Evolutionary conservation across 2,329 filamentous ascomycete genomes (phyloP).

Genomic region (Sphaceloma murrayae): DNA sequence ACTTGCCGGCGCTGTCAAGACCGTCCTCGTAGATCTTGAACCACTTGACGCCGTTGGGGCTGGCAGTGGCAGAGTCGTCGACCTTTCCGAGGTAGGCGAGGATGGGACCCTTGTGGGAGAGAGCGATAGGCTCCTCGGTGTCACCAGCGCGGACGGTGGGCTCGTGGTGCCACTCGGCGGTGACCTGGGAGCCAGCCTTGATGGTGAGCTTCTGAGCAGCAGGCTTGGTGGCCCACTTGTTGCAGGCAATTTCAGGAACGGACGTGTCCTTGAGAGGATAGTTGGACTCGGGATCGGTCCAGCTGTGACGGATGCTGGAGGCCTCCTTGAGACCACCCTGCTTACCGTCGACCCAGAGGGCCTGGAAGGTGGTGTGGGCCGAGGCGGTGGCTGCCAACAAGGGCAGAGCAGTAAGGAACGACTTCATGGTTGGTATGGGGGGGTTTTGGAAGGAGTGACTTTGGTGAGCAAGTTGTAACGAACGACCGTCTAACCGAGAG

Average conservation of each 20-base stretch:
- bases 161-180: constrained; percentile 16
- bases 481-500: constrained; percentile 11
- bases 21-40: constrained; percentile 47
- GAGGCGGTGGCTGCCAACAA: constrained; percentile 4
- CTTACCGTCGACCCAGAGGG: constrained; percentile 41
- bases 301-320: constrained; percentile 37
- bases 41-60: constrained; percentile 35
- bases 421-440: constrained; percentile 10
- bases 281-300: constrained; percentile 37
- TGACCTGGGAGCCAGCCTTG: constrained; percentile 28
- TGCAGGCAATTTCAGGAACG: constrained; percentile 5
- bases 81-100: constrained; percentile 28
- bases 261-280: constrained; percentile 41
- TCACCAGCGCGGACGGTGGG: constrained; percentile 15
- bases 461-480: constrained; percentile 13
- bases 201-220: background rate
- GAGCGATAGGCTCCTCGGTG: constrained; percentile 9
- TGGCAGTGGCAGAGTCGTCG: constrained; percentile 38
- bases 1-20: constrained; percentile 36
- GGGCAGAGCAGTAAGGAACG: constrained; percentile 2
- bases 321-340: background rate
- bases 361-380: constrained; percentile 43
- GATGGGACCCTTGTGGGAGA: constrained; percentile 16
- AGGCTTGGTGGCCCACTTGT: constrained; percentile 22
- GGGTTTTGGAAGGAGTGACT: constrained; percentile 11